Conservation (phyloP, 1,284 basidiomycete species). For the Cryptococcus deneoformans region DNA sequence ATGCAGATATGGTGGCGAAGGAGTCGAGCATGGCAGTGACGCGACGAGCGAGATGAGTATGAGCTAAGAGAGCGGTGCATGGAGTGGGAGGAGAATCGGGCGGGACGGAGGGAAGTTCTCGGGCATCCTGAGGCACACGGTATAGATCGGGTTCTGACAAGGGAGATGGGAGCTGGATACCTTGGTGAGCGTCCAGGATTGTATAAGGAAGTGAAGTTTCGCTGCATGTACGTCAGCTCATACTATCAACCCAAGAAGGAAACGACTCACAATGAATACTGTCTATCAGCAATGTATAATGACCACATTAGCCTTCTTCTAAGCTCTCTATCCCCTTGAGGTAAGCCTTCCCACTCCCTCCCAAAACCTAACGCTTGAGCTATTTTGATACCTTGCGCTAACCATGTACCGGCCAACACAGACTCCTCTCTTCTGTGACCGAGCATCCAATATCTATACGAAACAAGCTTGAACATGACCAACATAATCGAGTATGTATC, state of each 20-base stretch:
- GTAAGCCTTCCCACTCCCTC: slow-evolving; percentile 45
- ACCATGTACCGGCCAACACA: slow-evolving; percentile 30
- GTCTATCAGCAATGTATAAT: slow-evolving; percentile 41
- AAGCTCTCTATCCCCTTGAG: slow-evolving; percentile 42
- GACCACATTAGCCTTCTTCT: slow-evolving; percentile 43
- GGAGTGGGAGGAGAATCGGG: slow-evolving; percentile 34
- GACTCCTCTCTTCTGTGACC: slow-evolving; percentile 12
- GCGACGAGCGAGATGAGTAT: slow-evolving; percentile 38
- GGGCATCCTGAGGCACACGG: slow-evolving; percentile 25
- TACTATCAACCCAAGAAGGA: background rate
- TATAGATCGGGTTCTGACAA: slow-evolving; percentile 42
- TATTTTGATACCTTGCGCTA: slow-evolving; percentile 40
- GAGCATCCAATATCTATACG: slow-evolving; percentile 37
- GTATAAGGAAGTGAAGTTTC: slow-evolving; percentile 44
- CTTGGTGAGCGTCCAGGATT: slow-evolving; percentile 40
- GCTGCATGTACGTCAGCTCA: slow-evolving; percentile 10
- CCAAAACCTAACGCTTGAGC: slow-evolving; percentile 42
- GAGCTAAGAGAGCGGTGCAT: slow-evolving; percentile 41
- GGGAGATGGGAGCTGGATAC: slow-evolving; percentile 39
- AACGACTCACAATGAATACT: slow-evolving; percentile 34
- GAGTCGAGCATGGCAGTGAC: slow-evolving; percentile 42
- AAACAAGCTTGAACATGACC: slow-evolving; percentile 41
- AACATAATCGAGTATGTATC: slow-evolving; percentile 41
- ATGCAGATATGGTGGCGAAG: slow-evolving; percentile 34
- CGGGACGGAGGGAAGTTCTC: slow-evolving; percentile 29